Base-by-base conservation (phyloP, 176 grass and related monocot genomes). In the Hsuehochloa calcarea region DNA sequence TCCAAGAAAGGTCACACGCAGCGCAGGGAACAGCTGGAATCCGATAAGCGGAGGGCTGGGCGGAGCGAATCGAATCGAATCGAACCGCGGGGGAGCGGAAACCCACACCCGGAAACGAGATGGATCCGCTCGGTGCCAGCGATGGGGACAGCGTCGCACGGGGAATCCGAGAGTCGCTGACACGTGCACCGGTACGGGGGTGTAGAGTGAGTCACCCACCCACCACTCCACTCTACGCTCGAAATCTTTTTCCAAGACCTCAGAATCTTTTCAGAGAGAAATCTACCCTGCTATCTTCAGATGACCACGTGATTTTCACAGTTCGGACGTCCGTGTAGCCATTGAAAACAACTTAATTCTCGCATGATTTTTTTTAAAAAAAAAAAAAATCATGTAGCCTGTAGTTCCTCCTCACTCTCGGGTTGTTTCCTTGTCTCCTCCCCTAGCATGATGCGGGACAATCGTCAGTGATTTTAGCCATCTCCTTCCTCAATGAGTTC, bases 21-120 rank as follows among this genome's bases (percentile, higher is more conserved):
- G 58, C 78, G 70, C 49, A 4, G 62, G 79, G 25, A 35, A 73
- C 85, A 80, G 85, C 85, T 87, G 78, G 61, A 87, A 87, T 87
- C 85, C 78, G 78, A 81, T 61, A 87, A 59, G 77, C 59, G 58
- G 51, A 51, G 80, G 50, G 80, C 38, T 12, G 69, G 43, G 82
- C 38, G 71, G 50, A 27, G 41, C 68, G 25, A 23, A 23, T 27
- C 54, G 66, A 35, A 16, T 29, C 68, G 25, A 23, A 23, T 27
- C 54, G 66, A 35, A 16, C 43, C 23, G 45, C 1, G 80, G 62
- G 40, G 40, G n/a, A 16, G 9, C 15, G 72, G 47, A 17, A 51
- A 71, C 54, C 84, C 84, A 77, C 1, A 46, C 67, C 55, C 75
- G 52, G 9, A 5, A 20, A 29, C 15, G 40, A n/a, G 46, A 31